phyloP scores from a whole-genome alignment of 2,329 filamentous ascomycete genomes.

The Parastagonospora avenae region DNA sequence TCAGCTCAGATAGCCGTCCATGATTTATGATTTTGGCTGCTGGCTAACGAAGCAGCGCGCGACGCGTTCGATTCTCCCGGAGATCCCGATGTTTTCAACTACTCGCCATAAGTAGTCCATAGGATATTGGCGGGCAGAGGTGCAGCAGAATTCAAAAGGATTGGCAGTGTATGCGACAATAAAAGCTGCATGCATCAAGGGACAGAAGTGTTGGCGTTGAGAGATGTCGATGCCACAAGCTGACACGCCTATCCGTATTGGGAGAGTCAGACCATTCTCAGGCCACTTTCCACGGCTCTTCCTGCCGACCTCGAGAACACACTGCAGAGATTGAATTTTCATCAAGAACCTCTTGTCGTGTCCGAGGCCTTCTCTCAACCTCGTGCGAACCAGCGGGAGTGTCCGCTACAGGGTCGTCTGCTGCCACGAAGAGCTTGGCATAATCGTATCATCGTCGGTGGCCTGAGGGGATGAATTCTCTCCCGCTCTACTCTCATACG shows the following conservation, averaged over 20 bases:
- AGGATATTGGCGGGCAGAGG: no score
- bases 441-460: background rate
- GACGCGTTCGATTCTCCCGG: no score
- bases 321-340: background rate
- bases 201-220: no score
- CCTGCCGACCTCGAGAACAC: conserved; percentile 5
- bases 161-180: no score
- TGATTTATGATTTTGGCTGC: no score
- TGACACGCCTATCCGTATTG: conserved; percentile 4
- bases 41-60: no score
- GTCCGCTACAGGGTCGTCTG: conserved; percentile 13
- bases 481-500: background rate
- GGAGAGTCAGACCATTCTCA: conserved; percentile 17
- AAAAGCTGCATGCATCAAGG: no score
- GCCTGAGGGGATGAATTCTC: background rate
- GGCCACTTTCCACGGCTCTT: conserved; percentile 17
- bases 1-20: background rate
- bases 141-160: no score
- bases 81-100: no score
- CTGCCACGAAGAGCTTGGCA: conserved; percentile 1
- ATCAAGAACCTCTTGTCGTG: background rate
- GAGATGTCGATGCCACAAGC: conserved; percentile 1
- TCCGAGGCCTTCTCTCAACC: conserved; percentile 16
- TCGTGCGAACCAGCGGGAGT: conserved; percentile 16
- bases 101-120: no score